These are phyloP conservation scores for Aureobasidium mangrovei DNA, from an alignment of 2,329 filamentous ascomycete species.

Conservation along the genomic window DNA sequence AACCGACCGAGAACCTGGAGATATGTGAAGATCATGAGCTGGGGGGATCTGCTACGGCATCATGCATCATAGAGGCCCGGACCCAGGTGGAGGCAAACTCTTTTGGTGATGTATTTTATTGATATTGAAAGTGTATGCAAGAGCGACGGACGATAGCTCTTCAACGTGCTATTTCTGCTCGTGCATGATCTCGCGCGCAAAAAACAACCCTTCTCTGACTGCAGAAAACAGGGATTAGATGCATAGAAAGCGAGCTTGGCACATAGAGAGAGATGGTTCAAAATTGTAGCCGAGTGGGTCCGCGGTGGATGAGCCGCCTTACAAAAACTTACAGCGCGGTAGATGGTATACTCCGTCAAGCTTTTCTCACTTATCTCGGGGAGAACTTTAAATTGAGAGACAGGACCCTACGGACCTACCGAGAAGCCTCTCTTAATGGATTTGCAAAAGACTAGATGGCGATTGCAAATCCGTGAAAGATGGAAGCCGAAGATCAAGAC, in stretches of 20 bases:
- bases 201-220: not conserved
- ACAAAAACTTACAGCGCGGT: not conserved
- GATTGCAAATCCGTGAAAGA: not conserved
- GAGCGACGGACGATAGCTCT: not conserved
- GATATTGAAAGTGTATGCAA: constrained; percentile 10
- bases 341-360: not conserved
- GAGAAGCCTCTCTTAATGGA: not conserved
- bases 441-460: not conserved
- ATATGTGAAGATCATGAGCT: constrained; percentile 3
- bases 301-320: constrained; percentile 6
- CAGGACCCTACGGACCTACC: not conserved
- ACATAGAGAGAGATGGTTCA: not conserved
- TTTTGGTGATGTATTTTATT: not conserved
- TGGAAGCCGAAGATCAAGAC: constrained; percentile 10
- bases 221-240: constrained; percentile 5
- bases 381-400: not conserved
- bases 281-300: not conserved
- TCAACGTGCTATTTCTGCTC: constrained; percentile 5
- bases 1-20: constrained; percentile 2
- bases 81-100: not conserved
- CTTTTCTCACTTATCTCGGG: constrained; percentile 2
- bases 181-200: constrained; percentile 6
- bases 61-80: not conserved
- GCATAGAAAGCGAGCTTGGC: constrained; percentile 1
- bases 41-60: not conserved